Base-by-base conservation (phyloP, 2,329 filamentous ascomycete genomes). In the Trichocomaceae sp. region DNA sequence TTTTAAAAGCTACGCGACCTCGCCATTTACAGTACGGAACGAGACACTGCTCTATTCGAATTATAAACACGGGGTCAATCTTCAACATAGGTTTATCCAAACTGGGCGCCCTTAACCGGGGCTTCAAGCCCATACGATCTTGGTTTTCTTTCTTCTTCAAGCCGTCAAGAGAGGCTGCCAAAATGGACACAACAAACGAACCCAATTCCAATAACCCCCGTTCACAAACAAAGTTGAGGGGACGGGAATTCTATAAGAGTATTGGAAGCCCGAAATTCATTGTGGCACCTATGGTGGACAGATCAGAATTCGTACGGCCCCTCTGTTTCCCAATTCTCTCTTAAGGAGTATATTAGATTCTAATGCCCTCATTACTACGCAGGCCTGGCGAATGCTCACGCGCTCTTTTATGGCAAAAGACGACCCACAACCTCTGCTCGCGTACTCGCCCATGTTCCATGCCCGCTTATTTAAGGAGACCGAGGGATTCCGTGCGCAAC, bases 381-480 rank as follows among this genome's bases (percentile, higher is more conserved):
- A 96, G 91, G 93, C 92, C 64, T 99, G 93, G 93, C 88, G 93
- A 63, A 86, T 96, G 80, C 85, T 99, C 61, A 88, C 88, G n/a
- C 85, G 93, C 62, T 96, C 91, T 6, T 97, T 95, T 73, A 83
- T 96, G 63, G 79, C 87, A 1, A 73, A 84, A 5, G 76, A 83
- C 48, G 77, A 84, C 52, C 80, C 83, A 46, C 77, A 79, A 53
- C 80, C 78, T 20, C 76, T 97, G 33, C 82, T 97, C 45, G 88
- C 90, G 48, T 99, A 99, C 69, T 90, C 90, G 1, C 93, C 93
- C 48, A 99, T 99, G 93, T 82, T 96, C 59, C 93, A 99, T 70
- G 90, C 93, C 2, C 87, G 91, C 54, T 80, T 97, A 60, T 99
- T 95, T 69, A 79, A 80, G 45, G 87, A 95, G 59, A 84, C 82